Evolutionary conservation across 2,329 filamentous ascomycete genomes (phyloP), one percentile per base, ranked within the genome.

Genomic region (Byssoonygena ceratinophila): DNA sequence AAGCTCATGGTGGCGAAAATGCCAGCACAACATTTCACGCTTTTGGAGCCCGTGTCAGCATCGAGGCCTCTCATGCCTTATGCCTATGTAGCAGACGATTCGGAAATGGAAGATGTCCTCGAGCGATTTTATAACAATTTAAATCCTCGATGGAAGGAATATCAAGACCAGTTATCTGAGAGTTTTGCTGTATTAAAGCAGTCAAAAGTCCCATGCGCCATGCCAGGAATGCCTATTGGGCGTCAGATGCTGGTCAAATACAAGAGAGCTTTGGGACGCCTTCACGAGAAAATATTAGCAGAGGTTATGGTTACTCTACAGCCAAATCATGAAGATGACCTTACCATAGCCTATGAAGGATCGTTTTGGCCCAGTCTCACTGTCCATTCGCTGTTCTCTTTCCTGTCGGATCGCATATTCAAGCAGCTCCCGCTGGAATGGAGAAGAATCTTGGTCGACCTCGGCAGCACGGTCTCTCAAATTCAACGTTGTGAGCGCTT

Each of bases 341-440:
- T 47, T 2, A 23, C 16, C 18, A 44, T 54, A 37, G 18, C 18
- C 14, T 32, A n/a, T 16, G 18, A 23, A 29, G 32, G 22, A 41
- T 31, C 23, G 5, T 23, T 45, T 22, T 54, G 52, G 52, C 52
- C 52, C 2, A 27, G 46, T 31, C 8, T 54, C 8, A 51, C 52
- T 9, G 9, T 32, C 14, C 18, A 46, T 18, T 40, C 43, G 22
- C 8, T 54, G 31, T 32, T 51, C 32, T 41, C 40, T 12, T 23
- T 36, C 12, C 39, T 51, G 6, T 31, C 46, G 23, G 12, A n/a
- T 7, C 8, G 16, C 3, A 51, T 32, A 25, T 50, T 31, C 4
- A 6, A 16, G 14, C 14, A 22, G 7, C 20, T 53, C 18, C 29
- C 34, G 4, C 22, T 14, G 2, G 22, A 11, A 37, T 53, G 51